phyloP scores from a whole-genome alignment of 768 basidiomycete species.

The Arthromyces matolae region DNA sequence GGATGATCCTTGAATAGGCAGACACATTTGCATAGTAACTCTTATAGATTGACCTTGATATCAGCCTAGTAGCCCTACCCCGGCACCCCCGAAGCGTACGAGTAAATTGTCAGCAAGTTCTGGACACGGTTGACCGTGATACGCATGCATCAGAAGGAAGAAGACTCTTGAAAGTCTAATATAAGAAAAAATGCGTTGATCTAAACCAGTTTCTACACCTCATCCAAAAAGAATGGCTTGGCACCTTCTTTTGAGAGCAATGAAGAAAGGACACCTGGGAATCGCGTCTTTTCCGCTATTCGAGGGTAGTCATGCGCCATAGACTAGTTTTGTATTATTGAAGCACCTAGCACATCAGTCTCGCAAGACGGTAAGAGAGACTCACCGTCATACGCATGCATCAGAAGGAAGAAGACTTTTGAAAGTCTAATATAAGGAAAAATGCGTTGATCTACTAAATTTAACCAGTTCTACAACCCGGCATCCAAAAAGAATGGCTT shows the following conservation, averaged over 20 bases:
- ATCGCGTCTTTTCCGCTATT: background rate
- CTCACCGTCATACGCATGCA: no score
- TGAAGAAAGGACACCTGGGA: background rate
- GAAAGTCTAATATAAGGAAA: no score
- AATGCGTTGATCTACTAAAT: background rate
- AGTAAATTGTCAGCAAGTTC: constrained; percentile 1
- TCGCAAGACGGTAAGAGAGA: background rate
- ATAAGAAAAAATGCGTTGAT: no score
- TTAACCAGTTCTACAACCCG: background rate
- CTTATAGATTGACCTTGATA: background rate
- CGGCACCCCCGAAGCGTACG: background rate
- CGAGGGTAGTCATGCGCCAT: background rate
- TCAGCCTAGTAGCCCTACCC: background rate
- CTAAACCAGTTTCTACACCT: background rate
- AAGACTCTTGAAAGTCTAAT: no score
- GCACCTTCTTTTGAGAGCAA: background rate
- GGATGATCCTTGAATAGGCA: background rate
- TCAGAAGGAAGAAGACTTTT: no score
- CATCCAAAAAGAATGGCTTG: background rate
- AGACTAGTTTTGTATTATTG: background rate
- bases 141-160: no score
- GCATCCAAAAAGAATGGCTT: background rate
- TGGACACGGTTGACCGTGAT: no score
- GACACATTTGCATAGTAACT: background rate
- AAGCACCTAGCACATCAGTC: background rate